phyloP scores from a whole-genome alignment of 345 rosid species.

The Psidium friedrichsthalianum region DNA sequence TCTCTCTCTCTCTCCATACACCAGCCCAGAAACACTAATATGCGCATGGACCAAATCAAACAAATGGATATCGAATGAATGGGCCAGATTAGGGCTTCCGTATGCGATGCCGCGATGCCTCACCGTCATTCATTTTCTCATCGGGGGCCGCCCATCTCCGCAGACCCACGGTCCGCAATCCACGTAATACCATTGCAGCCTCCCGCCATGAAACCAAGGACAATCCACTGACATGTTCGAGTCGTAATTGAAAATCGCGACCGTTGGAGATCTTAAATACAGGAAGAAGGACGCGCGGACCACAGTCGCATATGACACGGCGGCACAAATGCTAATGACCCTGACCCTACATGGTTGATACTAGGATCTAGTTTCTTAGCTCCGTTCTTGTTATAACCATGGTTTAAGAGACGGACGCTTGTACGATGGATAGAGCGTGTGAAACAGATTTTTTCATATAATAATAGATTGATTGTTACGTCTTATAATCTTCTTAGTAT shows the following conservation, averaged over 20 bases:
- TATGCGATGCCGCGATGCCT: not conserved
- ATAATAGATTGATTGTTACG: rapidly evolving
- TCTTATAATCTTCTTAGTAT: not conserved
- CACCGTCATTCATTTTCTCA: not conserved
- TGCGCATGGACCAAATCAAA: not conserved
- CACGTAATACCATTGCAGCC: not conserved
- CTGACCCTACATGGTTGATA: not conserved
- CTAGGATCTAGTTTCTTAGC: not conserved
- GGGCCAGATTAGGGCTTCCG: not conserved
- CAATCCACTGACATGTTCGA: not conserved
- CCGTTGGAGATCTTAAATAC: not conserved
- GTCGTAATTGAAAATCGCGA: not conserved
- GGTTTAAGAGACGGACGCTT: not conserved
- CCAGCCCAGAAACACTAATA: not conserved
- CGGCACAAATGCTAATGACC: not conserved
- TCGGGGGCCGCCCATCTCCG: not conserved
- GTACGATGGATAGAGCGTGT: not conserved
- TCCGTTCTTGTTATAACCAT: not conserved
- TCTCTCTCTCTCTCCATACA: not conserved
- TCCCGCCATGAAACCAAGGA: not conserved
- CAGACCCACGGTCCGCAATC: not conserved
- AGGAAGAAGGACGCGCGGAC: not conserved
- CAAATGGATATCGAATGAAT: not conserved
- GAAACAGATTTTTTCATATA: not conserved
- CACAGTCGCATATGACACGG: not conserved